Conservation (phyloP, 2,329 filamentous ascomycete genomes). For the Epicoccum sorghinum region DNA sequence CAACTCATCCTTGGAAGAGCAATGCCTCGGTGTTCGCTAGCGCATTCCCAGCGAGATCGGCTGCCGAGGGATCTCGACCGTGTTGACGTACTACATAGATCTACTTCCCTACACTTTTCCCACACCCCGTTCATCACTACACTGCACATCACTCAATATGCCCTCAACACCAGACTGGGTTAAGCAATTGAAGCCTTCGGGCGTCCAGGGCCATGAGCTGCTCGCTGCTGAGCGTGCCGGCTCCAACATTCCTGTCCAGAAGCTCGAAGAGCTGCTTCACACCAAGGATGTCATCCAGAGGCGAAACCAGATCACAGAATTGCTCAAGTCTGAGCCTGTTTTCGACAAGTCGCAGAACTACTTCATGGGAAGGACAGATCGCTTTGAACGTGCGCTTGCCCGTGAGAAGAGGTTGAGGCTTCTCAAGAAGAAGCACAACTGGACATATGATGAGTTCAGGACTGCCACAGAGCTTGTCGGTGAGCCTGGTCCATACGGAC, state of each 20-base stretch:
- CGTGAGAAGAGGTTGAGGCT: conserved; percentile 73
- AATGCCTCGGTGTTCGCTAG: conserved; percentile 34
- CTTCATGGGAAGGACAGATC: conserved; percentile 71
- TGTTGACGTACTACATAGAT: conserved; percentile 22
- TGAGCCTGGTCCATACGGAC: conserved; percentile 75
- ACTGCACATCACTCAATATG: conserved; percentile 32
- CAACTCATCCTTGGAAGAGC: conserved; percentile 1
- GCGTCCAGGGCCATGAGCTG: conserved; percentile 72
- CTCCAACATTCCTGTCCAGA: conserved; percentile 70
- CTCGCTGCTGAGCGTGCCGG: conserved; percentile 71
- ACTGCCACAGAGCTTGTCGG: conserved; percentile 72
- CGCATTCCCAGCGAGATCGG: conserved; percentile 22
- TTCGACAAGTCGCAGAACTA: conserved; percentile 83
- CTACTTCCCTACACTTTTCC: conserved; percentile 5
- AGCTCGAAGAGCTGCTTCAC: conserved; percentile 72
- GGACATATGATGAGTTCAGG: conserved; percentile 68
- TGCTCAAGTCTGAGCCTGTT: conserved; percentile 70
- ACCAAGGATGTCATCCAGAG: conserved; percentile 68
- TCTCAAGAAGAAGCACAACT: conserved; percentile 69
- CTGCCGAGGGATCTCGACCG: conserved; percentile 31
- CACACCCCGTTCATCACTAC: conserved; percentile 15
- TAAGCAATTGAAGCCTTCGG: conserved; percentile 68
- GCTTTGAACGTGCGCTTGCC: conserved; percentile 72
- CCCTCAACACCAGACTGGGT: conserved; percentile 66
- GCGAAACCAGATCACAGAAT: conserved; percentile 64